A percentile compares a stretch with the other conserved stretches of the same genome.
phyloP scores from a whole-genome alignment of 2,329 filamentous ascomycete species.

The Scorias spongiosa region DNA sequence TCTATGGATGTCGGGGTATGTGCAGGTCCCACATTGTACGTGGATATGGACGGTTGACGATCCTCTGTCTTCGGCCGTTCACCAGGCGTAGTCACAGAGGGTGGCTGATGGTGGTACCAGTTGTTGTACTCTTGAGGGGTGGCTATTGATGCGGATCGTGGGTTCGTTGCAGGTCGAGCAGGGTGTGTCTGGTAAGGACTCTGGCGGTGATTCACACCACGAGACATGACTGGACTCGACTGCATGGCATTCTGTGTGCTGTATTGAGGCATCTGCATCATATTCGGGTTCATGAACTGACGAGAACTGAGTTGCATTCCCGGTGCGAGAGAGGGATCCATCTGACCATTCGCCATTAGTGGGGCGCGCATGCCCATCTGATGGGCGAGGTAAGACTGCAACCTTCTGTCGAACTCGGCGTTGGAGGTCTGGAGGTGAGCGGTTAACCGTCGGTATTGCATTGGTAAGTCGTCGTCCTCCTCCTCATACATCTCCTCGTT shows the following conservation, averaged over 20 bases:
- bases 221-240: not conserved
- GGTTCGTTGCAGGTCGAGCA: constrained; percentile 21
- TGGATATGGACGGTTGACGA: constrained; percentile 30
- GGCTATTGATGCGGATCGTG: constrained; percentile 31
- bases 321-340: not conserved
- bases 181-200: constrained; percentile 27
- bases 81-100: constrained; percentile 4
- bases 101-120: constrained; percentile 16
- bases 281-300: constrained; percentile 24
- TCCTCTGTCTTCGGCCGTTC: constrained; percentile 11
- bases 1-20: constrained; percentile 8
- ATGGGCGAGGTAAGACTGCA: constrained; percentile 43
- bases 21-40: constrained; percentile 4
- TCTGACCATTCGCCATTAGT: constrained; percentile 18
- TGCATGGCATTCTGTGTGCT: not conserved
- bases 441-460: constrained; percentile 49
- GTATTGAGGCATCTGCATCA: not conserved
- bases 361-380: constrained; percentile 42
- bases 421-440: constrained; percentile 47
- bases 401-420: constrained; percentile 44
- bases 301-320: constrained; percentile 7
- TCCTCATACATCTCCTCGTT: constrained; percentile 96
- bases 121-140: constrained; percentile 20
- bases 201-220: constrained; percentile 22
- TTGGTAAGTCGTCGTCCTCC: constrained; percentile 66